Conservation (phyloP, 257 asterid species). For the Ilex aquifolium region DNA sequence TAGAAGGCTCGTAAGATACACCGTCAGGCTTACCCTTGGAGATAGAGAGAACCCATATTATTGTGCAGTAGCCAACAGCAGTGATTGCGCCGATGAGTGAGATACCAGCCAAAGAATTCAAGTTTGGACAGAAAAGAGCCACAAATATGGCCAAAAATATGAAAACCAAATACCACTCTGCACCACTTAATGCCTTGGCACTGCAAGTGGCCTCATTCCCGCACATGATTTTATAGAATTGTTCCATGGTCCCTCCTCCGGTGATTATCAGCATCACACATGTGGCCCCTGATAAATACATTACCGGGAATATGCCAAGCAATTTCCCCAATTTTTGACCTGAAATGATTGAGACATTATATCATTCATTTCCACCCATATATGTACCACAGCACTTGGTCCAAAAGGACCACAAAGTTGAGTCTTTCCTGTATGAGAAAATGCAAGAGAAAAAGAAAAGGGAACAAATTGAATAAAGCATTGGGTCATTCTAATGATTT, state of each 20-base stretch:
- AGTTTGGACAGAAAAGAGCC: conserved; percentile 52
- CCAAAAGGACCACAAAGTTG: background rate
- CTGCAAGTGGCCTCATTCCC: conserved; percentile 15
- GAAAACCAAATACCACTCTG: conserved; percentile 58
- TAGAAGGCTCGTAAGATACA: background rate
- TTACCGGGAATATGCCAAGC: conserved; percentile 50
- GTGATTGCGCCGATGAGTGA: conserved; percentile 49
- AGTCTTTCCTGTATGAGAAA: background rate
- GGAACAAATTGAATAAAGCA: background rate
- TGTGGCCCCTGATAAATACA: conserved; percentile 65
- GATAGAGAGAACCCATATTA: conserved; percentile 42
- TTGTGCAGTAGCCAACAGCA: conserved; percentile 29
- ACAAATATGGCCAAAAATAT: conserved; percentile 36
- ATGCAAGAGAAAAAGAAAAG: background rate
- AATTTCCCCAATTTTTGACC: conserved; percentile 60
- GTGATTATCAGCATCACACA: conserved; percentile 37
- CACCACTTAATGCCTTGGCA: conserved; percentile 22
- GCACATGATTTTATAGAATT: conserved; percentile 25
- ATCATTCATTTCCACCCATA: background rate
- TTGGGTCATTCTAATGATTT: background rate
- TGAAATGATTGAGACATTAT: conserved; percentile 7
- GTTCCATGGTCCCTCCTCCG: conserved; percentile 44
- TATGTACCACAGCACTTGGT: background rate
- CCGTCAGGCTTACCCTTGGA: conserved; percentile 14
- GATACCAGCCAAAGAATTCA: conserved; percentile 39